These are phyloP conservation scores for Tephrocybe sp. DNA, from an alignment of 768 basidiomycete genomes.

Conservation along the genomic window DNA sequence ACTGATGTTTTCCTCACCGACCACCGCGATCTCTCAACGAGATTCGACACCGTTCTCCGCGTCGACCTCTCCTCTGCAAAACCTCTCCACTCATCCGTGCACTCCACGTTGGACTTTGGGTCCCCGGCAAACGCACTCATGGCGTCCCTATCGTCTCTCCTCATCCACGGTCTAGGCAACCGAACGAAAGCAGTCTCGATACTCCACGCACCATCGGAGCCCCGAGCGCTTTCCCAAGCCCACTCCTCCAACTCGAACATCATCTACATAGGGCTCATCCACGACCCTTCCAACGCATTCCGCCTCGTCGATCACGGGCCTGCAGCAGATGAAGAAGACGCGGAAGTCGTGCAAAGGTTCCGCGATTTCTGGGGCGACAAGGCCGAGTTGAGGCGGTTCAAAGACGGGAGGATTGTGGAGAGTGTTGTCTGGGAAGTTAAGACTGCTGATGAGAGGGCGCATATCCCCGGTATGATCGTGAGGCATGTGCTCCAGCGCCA, in stretches of 20 bases:
- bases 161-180: constrained; percentile 69
- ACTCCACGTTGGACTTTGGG: constrained; percentile 54
- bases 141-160: constrained; percentile 42
- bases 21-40: constrained; percentile 54
- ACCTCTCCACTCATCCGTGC: constrained; percentile 39
- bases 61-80: constrained; percentile 53
- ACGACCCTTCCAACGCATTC: constrained; percentile 69
- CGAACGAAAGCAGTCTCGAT: constrained; percentile 66
- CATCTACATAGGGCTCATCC: constrained; percentile 73
- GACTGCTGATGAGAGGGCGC: constrained; percentile 73
- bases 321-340: constrained; percentile 58
- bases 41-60: constrained; percentile 72
- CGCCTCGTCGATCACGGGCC: constrained; percentile 94
- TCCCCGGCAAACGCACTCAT: constrained; percentile 56
- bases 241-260: constrained; percentile 47
- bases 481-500: constrained; percentile 73
- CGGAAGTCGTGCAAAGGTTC: constrained; percentile 55
- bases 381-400: constrained; percentile 91
- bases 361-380: constrained; percentile 89
- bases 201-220: constrained; percentile 46
- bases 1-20: constrained; percentile 71
- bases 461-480: constrained; percentile 75
- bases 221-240: constrained; percentile 49
- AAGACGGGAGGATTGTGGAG: constrained; percentile 89
- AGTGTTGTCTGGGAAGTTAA: constrained; percentile 96